Conservation (phyloP, 192 early-diverging fungal species). For the Gorgonomyces haynaldii region DNA sequence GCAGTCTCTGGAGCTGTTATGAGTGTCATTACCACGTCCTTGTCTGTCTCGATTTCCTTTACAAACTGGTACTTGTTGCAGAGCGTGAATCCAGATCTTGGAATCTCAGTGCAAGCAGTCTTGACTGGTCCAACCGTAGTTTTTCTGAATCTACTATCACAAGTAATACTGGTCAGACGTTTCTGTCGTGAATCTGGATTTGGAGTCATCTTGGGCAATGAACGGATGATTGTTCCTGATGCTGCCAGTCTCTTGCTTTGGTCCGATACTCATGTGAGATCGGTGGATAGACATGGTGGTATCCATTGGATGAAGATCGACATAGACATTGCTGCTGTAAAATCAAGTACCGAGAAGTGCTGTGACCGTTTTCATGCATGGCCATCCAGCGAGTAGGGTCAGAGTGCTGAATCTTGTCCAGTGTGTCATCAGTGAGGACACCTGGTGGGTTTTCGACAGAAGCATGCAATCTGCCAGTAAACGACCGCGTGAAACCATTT, state of each 20-base stretch:
- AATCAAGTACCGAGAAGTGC: constrained; percentile 1
- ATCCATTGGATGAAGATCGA: neutral
- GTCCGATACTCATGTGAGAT: neutral
- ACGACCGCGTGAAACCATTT: constrained; percentile 2
- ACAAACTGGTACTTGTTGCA: constrained; percentile 7
- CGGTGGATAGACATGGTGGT: neutral
- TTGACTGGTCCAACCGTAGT: neutral
- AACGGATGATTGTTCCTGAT: constrained; percentile 7
- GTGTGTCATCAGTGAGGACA: neutral
- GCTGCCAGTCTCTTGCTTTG: constrained; percentile 7
- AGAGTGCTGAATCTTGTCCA: neutral
- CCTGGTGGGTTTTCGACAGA: neutral
- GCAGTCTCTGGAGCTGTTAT: neutral
- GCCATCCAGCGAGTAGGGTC: neutral
- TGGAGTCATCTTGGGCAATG: neutral
- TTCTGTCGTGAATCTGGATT: constrained; percentile 1
- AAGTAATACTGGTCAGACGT: constrained; percentile 1
- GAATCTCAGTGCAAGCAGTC: neutral
- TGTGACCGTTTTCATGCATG: neutral
- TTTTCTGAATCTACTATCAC: neutral
- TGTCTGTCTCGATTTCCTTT: neutral
- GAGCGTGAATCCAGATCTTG: constrained; percentile 4
- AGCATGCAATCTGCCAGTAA: neutral
- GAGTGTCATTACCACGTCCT: neutral
- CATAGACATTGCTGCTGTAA: neutral